Conservation (phyloP, 192 early-diverging fungal species). For the Gryganskiella cystojenkinii region DNA sequence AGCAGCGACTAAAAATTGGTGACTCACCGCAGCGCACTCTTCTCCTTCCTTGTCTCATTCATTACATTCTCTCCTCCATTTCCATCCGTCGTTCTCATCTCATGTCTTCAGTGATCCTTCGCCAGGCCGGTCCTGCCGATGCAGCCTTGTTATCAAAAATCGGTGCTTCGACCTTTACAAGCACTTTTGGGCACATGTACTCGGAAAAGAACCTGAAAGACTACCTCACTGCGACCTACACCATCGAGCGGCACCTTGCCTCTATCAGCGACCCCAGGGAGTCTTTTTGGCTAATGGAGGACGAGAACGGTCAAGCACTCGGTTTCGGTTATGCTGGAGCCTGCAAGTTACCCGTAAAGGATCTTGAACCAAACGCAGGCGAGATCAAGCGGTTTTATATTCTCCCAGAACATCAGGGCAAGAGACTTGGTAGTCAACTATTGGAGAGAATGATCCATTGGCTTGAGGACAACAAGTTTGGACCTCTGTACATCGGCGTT, state of each 20-base stretch:
- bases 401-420: slow-evolving; percentile 40
- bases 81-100: too few relatives aligned
- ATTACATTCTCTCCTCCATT: too few relatives aligned
- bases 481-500: slow-evolving; percentile 38
- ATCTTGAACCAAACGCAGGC: slow-evolving; percentile 33
- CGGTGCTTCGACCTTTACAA: slow-evolving; percentile 39
- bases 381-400: slow-evolving; percentile 47
- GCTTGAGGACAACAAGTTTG: slow-evolving; percentile 14
- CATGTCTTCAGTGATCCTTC: slow-evolving; percentile 22
- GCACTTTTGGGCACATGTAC: slow-evolving; percentile 45
- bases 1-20: too few relatives aligned
- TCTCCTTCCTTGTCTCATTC: too few relatives aligned
- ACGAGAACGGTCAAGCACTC: slow-evolving; percentile 19
- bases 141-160: slow-evolving; percentile 26
- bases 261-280: slow-evolving; percentile 27
- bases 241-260: slow-evolving; percentile 30
- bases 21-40: too few relatives aligned
- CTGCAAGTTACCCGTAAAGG: slow-evolving; percentile 33
- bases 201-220: slow-evolving; percentile 19
- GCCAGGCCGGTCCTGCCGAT: slow-evolving; percentile 29
- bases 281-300: slow-evolving; percentile 44
- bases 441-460: slow-evolving; percentile 31
- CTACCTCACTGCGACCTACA: slow-evolving; percentile 31
- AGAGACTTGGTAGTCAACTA: slow-evolving; percentile 21
- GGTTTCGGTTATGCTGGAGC: slow-evolving; percentile 41